Base-by-base conservation (phyloP, 2,329 filamentous ascomycete genomes). In the Ophiostoma novo-ulmi region DNA sequence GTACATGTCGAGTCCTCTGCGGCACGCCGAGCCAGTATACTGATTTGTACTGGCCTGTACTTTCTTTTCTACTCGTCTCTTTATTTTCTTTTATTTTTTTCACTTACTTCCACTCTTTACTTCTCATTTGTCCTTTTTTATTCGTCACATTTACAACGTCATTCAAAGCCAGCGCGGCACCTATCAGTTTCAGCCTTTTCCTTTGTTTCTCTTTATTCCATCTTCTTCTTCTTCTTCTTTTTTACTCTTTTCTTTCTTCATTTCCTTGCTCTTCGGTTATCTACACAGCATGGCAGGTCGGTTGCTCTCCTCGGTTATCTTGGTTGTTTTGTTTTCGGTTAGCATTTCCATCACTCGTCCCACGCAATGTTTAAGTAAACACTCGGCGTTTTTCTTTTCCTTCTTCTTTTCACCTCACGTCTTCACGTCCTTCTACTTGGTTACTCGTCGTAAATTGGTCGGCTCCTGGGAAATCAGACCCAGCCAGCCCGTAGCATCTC, bases 1-100 rank as follows among this genome's bases (percentile, higher is more conserved):
- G 13, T 64, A 73, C 35, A 61, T 70, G 20, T 69, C 73, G 2
- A 75, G 75, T 41, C 76, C 76, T 5, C 70, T 76, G 58, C 75
- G 75, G 14, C 65, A 75, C n/a, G 70, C 74, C 8, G 67, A 73
- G 52, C 73, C 70, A 20, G 74, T 74, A 1, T 77, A 73, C 48
- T 77, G 71, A 70, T 35, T 65, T 31, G 31, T 31, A 31, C 31
- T 31, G 31, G 31, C 2, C 14, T 8, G 36, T 65, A 4, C 13
- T 6, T 67, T 67, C 13, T 14, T 3, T 35, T 67, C 35, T 65
- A 38, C 35, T 38, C 20, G 5, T 65, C 7, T 31, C 31, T 31
- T 31, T 31, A 26, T 17, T 22, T 65, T 22, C 17, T 17, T 36
- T 20, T 26, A 1, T 64, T 39, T 26, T 22, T 67, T 17, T 61